These are phyloP conservation scores for Crinitomyces ghanaensis DNA, from an alignment of 805 yeast genomes.

Conservation along the genomic window DNA sequence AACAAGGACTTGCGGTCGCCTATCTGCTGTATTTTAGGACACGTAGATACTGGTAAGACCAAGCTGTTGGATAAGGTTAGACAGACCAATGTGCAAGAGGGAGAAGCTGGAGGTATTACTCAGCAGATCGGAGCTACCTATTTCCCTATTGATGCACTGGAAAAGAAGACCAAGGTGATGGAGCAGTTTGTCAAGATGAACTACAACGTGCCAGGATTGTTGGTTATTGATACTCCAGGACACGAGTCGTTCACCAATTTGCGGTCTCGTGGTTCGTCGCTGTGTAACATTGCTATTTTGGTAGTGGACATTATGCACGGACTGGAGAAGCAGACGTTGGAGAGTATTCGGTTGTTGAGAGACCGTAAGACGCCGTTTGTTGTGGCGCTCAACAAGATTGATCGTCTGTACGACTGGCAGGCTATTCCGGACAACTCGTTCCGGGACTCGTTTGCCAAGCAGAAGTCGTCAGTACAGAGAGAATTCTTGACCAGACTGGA, in stretches of 20 bases:
- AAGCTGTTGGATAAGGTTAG: constrained; percentile 93
- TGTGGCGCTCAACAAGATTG: constrained; percentile 95
- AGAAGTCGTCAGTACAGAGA: constrained; percentile 72
- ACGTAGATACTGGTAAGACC: constrained; percentile 99
- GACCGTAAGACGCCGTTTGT: constrained; percentile 97
- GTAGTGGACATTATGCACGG: constrained; percentile 99
- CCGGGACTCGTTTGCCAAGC: constrained; percentile 84
- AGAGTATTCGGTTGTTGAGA: constrained; percentile 81
- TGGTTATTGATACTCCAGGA: constrained; percentile 98
- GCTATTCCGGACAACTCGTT: constrained; percentile 82
- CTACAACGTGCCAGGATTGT: constrained; percentile 93
- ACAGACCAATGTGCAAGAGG: constrained; percentile 99
- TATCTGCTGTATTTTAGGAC: constrained; percentile 97
- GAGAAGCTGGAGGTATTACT: constrained; percentile 99
- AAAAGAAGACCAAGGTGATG: constrained; percentile 87
- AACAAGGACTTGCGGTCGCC: constrained; percentile 83
- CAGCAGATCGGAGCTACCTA: constrained; percentile 99
- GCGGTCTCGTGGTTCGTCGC: constrained; percentile 97
- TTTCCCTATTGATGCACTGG: constrained; percentile 92
- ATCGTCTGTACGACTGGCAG: constrained; percentile 95
- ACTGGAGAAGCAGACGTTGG: constrained; percentile 93
- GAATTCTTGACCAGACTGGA: constrained; percentile 85
- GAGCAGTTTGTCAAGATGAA: constrained; percentile 63
- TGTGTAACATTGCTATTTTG: constrained; percentile 97
- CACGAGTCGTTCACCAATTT: constrained; percentile 98